These are phyloP conservation scores for Calocybe gangraenosa DNA, from an alignment of 768 basidiomycete species.

Conservation along the genomic window DNA sequence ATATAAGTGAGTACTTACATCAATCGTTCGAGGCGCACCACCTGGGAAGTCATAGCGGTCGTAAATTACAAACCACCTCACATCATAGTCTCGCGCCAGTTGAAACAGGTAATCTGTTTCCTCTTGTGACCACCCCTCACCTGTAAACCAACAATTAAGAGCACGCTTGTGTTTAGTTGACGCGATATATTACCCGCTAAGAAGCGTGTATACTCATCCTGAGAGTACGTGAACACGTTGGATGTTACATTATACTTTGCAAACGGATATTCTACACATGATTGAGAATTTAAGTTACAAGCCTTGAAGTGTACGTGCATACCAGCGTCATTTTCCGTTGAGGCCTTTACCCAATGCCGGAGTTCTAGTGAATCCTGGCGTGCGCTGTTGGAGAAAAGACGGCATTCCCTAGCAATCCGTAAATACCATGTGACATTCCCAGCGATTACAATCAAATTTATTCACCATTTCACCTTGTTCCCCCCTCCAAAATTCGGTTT, in stretches of 20 bases:
- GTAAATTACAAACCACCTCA: constrained; percentile 83
- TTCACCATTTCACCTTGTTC: constrained; percentile 69
- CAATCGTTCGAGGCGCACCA: constrained; percentile 56
- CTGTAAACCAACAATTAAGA: constrained; percentile 29
- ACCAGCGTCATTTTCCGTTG: constrained; percentile 54
- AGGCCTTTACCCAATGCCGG: constrained; percentile 78
- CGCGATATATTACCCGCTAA: constrained; percentile 54
- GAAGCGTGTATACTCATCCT: constrained; percentile 83
- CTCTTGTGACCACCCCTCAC: constrained; percentile 84
- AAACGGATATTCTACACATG: constrained; percentile 68
- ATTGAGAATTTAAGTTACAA: background rate
- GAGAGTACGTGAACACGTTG: constrained; percentile 65
- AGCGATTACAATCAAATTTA: constrained; percentile 4
- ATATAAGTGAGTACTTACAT: constrained; percentile 41
- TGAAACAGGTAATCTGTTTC: constrained; percentile 92
- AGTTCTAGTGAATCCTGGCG: constrained; percentile 66
- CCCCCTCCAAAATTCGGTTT: constrained; percentile 70
- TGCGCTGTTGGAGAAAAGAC: constrained; percentile 68
- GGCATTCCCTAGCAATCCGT: constrained; percentile 62
- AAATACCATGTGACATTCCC: background rate
- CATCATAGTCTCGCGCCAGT: constrained; percentile 77
- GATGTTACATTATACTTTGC: constrained; percentile 76
- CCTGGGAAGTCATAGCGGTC: constrained; percentile 82
- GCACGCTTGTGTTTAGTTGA: background rate
- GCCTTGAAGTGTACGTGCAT: constrained; percentile 13